Evolutionary conservation across 805 yeast species (phyloP).

Genomic region (Ogataea nitratoaversa): DNA sequence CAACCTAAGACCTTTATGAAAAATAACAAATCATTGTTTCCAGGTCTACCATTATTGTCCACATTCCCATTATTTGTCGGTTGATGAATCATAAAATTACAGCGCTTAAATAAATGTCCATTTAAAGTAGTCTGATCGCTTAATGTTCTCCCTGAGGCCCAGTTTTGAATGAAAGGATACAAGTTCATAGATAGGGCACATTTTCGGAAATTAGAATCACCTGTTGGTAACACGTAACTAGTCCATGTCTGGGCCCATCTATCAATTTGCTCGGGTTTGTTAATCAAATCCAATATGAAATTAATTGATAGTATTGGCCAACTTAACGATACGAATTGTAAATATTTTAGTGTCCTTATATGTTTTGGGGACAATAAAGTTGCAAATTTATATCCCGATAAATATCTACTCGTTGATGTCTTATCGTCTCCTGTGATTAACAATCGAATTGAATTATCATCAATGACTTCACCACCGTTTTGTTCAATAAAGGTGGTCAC

Average conservation of each 20-base stretch:
- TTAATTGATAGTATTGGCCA: slow-evolving; percentile 76
- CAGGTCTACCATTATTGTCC: slow-evolving; percentile 10
- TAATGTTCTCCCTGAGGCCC: slow-evolving; percentile 29
- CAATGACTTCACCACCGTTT: slow-evolving; percentile 42
- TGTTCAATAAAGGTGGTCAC: background rate
- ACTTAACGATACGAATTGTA: slow-evolving; percentile 73
- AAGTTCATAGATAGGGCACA: slow-evolving; percentile 46
- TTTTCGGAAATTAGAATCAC: slow-evolving; percentile 42
- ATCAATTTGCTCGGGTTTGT: slow-evolving; percentile 6
- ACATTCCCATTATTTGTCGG: slow-evolving; percentile 21
- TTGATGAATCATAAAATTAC: slow-evolving; percentile 34
- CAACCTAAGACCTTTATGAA: slow-evolving; percentile 12
- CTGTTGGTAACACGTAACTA: slow-evolving; percentile 66
- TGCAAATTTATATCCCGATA: slow-evolving; percentile 43
- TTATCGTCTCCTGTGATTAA: slow-evolving; percentile 1
- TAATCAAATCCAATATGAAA: slow-evolving; percentile 50
- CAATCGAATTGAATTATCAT: slow-evolving; percentile 13
- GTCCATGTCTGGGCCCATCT: slow-evolving; percentile 38
- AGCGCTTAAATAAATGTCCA: slow-evolving; percentile 29
- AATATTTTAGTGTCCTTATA: slow-evolving; percentile 66
- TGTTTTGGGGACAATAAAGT: slow-evolving; percentile 60
- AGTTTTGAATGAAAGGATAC: slow-evolving; percentile 37
- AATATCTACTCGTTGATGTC: background rate
- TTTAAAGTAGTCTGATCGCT: slow-evolving; percentile 41
- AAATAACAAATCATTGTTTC: slow-evolving; percentile 6